A percentile compares a stretch with the other conserved stretches of the same genome.
These are phyloP conservation scores for Physocladia obscura DNA, from an alignment of 192 early-diverging fungal genomes.

Conservation along the genomic window DNA sequence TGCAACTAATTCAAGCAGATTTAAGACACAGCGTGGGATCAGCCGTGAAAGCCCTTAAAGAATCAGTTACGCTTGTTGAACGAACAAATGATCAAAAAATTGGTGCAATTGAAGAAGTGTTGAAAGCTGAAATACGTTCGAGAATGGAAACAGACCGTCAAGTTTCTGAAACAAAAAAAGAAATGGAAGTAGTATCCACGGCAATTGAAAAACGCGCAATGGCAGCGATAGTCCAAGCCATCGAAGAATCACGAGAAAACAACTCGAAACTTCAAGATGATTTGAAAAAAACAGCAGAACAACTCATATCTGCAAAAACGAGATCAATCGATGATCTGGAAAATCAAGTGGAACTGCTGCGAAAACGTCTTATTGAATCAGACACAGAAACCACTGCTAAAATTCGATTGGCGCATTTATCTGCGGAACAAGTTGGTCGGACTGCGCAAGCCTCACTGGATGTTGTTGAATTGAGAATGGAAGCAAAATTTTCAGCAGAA, in stretches of 20 bases:
- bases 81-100: slow-evolving; percentile 27
- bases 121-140: slow-evolving; percentile 42
- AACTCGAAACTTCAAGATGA: slow-evolving; percentile 23
- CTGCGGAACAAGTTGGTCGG: slow-evolving; percentile 16
- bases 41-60: slow-evolving; percentile 37
- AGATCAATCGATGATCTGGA: slow-evolving; percentile 41
- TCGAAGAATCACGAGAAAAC: slow-evolving; percentile 21
- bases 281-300: slow-evolving; percentile 30
- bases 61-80: slow-evolving; percentile 35
- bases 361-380: slow-evolving; percentile 33
- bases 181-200: neutral
- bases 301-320: slow-evolving; percentile 33
- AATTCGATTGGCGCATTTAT: slow-evolving; percentile 21
- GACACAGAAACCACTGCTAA: slow-evolving; percentile 28
- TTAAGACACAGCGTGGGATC: slow-evolving; percentile 6
- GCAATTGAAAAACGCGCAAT: slow-evolving; percentile 7
- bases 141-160: slow-evolving; percentile 33
- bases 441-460: slow-evolving; percentile 25
- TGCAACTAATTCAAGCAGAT: slow-evolving; percentile 23
- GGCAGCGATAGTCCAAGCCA: slow-evolving; percentile 24
- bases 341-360: slow-evolving; percentile 32
- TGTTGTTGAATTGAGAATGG: slow-evolving; percentile 22
- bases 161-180: neutral
- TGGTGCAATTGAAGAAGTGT: slow-evolving; percentile 39
- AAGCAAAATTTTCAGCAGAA: slow-evolving; percentile 5